Evolutionary conservation across 139 green algal genomes (phyloP).

Genomic region (Edaphochlamys debaryana): DNA sequence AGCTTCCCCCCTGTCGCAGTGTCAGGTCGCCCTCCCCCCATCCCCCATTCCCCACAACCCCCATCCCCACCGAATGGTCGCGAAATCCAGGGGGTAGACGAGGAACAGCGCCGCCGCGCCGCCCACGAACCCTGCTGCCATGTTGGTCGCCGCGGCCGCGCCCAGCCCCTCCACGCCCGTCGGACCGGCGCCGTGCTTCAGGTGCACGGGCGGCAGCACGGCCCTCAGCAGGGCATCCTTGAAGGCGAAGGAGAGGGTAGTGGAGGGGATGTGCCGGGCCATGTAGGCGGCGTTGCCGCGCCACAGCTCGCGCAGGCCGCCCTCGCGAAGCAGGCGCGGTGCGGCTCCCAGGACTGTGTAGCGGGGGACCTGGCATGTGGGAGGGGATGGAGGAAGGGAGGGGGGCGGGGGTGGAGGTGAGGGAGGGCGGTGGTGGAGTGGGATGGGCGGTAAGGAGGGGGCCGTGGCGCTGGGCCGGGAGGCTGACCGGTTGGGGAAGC

Average conservation of each 20-base stretch:
- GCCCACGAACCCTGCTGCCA: constrained; percentile 46
- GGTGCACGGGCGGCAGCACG: not conserved
- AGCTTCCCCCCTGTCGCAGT: too few relatives aligned
- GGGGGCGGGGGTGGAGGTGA: not conserved
- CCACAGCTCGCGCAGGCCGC: constrained; percentile 51
- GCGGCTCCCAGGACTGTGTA: constrained; percentile 46
- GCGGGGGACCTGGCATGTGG: not conserved
- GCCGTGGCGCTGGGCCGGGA: too few relatives aligned
- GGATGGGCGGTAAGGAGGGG: not conserved
- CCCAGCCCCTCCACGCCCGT: not conserved
- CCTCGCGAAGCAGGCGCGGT: constrained; percentile 41
- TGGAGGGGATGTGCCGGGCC: constrained; percentile 42
- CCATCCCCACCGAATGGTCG: constrained; percentile 49
- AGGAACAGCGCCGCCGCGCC: constrained; percentile 49
- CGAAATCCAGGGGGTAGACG: constrained; percentile 62
- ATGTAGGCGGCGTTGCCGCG: constrained; percentile 57
- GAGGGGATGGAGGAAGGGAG: too few relatives aligned
- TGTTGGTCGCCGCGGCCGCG: constrained; percentile 20
- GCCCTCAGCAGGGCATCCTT: constrained; percentile 47
- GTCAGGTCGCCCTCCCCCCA: too few relatives aligned
- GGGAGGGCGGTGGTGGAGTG: too few relatives aligned
- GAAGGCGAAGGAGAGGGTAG: constrained; percentile 58
- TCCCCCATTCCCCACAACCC: too few relatives aligned
- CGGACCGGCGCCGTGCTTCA: not conserved
- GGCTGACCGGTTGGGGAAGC: too few relatives aligned